These are phyloP conservation scores for Solanum sitiens DNA, from an alignment of 257 asterid genomes.

Conservation along the genomic window DNA sequence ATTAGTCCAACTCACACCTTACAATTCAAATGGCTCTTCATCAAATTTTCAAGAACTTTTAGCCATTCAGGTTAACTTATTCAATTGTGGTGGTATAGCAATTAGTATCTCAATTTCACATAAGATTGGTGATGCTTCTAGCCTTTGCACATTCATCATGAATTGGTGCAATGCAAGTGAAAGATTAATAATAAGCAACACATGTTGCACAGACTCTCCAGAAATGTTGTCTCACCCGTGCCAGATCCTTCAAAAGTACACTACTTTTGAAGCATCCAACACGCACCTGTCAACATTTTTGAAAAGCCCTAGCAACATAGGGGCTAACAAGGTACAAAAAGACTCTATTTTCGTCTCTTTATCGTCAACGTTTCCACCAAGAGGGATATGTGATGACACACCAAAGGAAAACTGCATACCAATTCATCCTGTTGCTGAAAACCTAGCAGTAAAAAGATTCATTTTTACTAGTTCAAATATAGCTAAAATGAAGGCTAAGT, in stretches of 20 bases:
- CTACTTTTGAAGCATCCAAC: not conserved
- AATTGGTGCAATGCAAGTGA: constrained; percentile 20
- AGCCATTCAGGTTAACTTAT: constrained; percentile 41
- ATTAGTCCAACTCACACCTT: constrained; percentile 32
- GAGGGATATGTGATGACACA: constrained; percentile 19
- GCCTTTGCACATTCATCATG: constrained; percentile 34
- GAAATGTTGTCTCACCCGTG: not conserved
- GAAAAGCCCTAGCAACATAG: not conserved
- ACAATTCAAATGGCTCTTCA: constrained; percentile 13
- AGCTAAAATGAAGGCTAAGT: constrained; percentile 5
- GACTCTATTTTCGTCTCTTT: not conserved
- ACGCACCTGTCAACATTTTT: not conserved
- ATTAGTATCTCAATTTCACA: constrained; percentile 38
- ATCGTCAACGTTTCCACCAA: constrained; percentile 35
- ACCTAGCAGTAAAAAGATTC: constrained; percentile 15
- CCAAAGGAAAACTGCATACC: constrained; percentile 11
- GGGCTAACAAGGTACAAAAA: not conserved
- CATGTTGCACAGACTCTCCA: not conserved
- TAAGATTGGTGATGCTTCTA: constrained; percentile 32
- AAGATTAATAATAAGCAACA: not conserved
- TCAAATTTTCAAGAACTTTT: constrained; percentile 20
- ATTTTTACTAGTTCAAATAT: constrained; percentile 24
- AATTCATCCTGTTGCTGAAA: constrained; percentile 9
- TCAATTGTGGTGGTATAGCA: constrained; percentile 33
- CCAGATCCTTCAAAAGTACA: not conserved